Conservation (phyloP, 768 basidiomycete genomes). For the Podaxis carcinomalis region DNA sequence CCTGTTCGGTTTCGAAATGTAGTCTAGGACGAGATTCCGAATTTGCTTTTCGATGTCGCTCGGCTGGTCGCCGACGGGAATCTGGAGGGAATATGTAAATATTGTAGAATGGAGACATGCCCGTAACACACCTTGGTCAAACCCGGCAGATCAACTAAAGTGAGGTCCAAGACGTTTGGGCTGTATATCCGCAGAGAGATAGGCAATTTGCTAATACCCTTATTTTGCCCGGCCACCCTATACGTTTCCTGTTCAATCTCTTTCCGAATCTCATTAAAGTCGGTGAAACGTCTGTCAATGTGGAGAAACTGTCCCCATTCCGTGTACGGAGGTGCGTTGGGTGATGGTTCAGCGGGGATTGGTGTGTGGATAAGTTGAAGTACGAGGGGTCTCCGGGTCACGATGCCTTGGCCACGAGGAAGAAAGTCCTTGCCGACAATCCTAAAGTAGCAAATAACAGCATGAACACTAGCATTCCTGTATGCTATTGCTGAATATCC, state of each 20-base stretch:
- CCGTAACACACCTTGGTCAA: conserved; percentile 75
- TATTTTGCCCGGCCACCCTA: conserved; percentile 97
- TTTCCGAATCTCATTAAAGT: conserved; percentile 88
- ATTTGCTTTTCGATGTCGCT: conserved; percentile 98
- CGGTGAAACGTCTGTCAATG: conserved; percentile 94
- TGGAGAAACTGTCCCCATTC: conserved; percentile 99
- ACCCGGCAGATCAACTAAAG: conserved; percentile 94
- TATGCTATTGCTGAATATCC: conserved; percentile 24
- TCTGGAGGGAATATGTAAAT: conserved; percentile 37
- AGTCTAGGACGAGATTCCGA: conserved; percentile 89
- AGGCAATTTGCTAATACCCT: conserved; percentile 94
- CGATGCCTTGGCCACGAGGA: conserved; percentile 88
- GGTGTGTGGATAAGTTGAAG: conserved; percentile 95
- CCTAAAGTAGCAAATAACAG: conserved; percentile 31
- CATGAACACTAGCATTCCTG: neutral
- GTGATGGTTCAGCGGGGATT: conserved; percentile 43
- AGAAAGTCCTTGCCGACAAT: conserved; percentile 95
- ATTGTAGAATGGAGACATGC: neutral
- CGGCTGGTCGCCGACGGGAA: conserved; percentile 95
- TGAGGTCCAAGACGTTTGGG: conserved; percentile 92
- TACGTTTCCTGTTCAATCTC: conserved; percentile 99
- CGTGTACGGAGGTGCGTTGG: conserved; percentile 44
- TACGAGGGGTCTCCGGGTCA: conserved; percentile 92
- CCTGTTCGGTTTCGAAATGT: conserved; percentile 97
- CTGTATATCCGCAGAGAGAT: conserved; percentile 96